Evolutionary conservation across 371 early-diverging fungal species (phyloP).

Genomic region (Racocetra persica): DNA sequence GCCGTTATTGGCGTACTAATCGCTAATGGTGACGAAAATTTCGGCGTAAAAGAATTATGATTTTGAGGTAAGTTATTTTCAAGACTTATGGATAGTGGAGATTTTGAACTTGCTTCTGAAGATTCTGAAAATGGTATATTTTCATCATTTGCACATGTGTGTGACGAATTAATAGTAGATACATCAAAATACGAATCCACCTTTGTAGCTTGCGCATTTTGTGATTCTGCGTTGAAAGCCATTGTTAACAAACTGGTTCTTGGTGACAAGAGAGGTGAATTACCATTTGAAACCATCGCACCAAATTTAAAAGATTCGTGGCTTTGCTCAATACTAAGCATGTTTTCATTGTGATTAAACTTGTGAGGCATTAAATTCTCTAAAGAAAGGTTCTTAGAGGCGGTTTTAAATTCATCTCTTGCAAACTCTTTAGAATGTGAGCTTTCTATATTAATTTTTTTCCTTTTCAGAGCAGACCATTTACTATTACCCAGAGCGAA

Average conservation of each 20-base stretch:
- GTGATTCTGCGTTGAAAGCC: not conserved
- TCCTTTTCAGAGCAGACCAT: conserved; percentile 25
- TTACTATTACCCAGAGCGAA: conserved; percentile 8
- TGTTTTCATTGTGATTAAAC: not conserved
- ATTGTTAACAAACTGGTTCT: not conserved
- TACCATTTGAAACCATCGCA: not conserved
- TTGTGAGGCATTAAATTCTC: not conserved
- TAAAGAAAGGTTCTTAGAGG: not conserved
- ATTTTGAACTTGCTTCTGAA: not conserved
- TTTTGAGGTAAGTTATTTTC: not conserved
- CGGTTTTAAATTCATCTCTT: too few relatives aligned
- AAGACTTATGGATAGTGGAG: not conserved
- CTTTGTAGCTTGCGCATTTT: not conserved
- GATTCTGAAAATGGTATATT: not conserved
- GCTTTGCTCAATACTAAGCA: not conserved
- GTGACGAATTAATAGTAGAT: not conserved
- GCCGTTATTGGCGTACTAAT: conserved; percentile 19
- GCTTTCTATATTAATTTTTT: not conserved
- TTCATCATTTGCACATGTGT: not conserved
- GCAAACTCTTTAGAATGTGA: too few relatives aligned
- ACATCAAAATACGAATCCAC: too few relatives aligned
- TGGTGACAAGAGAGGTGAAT: not conserved
- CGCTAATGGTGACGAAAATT: conserved; percentile 35
- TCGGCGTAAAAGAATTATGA: conserved; percentile 16
- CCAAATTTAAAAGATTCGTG: not conserved